Conservation (phyloP, 176 grass and related monocot species). For the Themeda triandra region DNA sequence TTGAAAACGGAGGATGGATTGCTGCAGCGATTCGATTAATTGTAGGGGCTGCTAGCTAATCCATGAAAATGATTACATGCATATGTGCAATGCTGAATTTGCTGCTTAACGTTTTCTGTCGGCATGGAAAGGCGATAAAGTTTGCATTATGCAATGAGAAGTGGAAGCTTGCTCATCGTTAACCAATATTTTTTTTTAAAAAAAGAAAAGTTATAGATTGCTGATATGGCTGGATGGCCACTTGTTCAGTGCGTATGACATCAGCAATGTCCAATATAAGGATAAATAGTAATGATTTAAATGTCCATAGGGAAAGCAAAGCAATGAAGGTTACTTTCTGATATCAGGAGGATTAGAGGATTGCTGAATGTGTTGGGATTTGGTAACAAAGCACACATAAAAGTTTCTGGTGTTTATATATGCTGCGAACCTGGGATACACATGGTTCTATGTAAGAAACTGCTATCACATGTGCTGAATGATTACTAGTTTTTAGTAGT, state of each 20-base stretch:
- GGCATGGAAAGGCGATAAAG: neutral
- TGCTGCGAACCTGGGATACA: neutral
- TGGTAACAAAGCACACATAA: neutral
- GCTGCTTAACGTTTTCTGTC: neutral
- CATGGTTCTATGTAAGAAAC: neutral
- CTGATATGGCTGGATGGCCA: neutral
- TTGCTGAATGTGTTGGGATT: neutral
- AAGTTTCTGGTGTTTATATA: neutral
- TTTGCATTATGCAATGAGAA: neutral
- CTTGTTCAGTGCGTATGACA: neutral
- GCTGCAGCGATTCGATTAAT: neutral
- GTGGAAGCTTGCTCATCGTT: slow-evolving; percentile 4
- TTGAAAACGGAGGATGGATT: neutral
- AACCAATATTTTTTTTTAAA: neutral
- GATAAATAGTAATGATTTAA: neutral
- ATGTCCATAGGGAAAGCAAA: neutral
- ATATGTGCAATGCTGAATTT: neutral
- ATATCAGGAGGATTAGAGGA: neutral
- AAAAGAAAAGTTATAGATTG: neutral
- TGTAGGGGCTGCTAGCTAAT: neutral
- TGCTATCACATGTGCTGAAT: neutral
- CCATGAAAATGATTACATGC: neutral
- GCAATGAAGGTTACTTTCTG: neutral
- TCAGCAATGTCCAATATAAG: neutral
- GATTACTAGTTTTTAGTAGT: neutral